Base-by-base conservation (phyloP, 169 alveolate genomes). In the Perkinsus olseni region DNA sequence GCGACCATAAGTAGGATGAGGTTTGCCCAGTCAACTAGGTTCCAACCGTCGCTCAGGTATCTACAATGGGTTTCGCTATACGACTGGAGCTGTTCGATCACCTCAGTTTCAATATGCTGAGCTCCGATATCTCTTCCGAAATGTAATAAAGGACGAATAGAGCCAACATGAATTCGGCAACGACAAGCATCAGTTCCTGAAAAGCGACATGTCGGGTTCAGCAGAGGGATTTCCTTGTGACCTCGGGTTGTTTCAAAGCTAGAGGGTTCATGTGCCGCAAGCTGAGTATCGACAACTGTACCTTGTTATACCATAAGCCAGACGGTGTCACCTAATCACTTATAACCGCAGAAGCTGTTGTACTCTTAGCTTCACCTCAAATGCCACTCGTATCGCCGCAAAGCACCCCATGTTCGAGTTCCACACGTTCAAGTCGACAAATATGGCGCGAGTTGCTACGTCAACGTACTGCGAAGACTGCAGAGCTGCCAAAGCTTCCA, bases 121-220 rank as follows among this genome's bases (percentile, higher is more conserved):
- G 31, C 24, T 91, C 74, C 40, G 93, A 91, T 39, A 91, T 48
- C 39, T 91, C 93, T 45, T 91, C 48, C 13, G 74, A 38, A 3
- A 91, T 91, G 93, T 39, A 91, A 28, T 91, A 91, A 10, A 51
- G 82, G n/a, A 39, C 93, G 93, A 91, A 91, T 0, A 91, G 93
- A 1, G 37, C 3, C 48, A 91, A 51, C 39, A 91, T 37, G 39
- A 91, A n/a, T n/a, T 91, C 93, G 31, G 39, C 74, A 28, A 24
- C 34, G 82, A 62, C 37, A 13, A 62, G 82, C 82, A 62, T 62
- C 37, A 8, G 82, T 28, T 62, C 82, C 82, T 62, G 82, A 62
- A 24, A 24, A 24, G 17, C 82, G 34, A 62, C 10, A 3, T 62
- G 31, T 62, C 1, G 28, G 82, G 82, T 1, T 8, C 37, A 0